A percentile compares a stretch with the other conserved stretches of the same genome.
Conservation (phyloP, 495 filamentous ascomycete species). For the Hypoxylon perforatum region DNA sequence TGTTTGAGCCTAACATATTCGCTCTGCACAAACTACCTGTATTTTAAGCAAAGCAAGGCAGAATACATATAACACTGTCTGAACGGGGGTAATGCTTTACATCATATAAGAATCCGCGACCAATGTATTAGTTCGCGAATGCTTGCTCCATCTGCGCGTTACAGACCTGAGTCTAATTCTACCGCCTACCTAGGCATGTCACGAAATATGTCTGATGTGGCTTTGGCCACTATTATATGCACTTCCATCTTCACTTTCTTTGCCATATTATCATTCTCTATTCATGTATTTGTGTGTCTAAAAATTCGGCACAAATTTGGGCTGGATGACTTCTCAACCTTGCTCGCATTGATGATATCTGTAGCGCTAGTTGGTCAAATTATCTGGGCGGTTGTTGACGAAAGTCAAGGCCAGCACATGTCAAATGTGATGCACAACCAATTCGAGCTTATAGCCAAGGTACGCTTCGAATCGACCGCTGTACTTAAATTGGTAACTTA, state of each 20-base stretch:
- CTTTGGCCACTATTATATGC: conserved; percentile 35
- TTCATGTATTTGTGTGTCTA: neutral
- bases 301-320: neutral
- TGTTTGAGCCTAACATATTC: no score
- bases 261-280: conserved; percentile 7
- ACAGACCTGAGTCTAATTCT: neutral
- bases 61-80: no score
- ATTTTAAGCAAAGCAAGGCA: no score
- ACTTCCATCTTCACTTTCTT: conserved; percentile 24
- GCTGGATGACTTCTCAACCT: conserved; percentile 7
- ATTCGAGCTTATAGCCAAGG: conserved; percentile 18
- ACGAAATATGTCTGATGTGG: conserved; percentile 14
- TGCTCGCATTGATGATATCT: conserved; percentile 6
- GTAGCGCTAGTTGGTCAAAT: conserved; percentile 22
- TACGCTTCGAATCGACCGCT: neutral
- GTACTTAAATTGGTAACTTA: no score
- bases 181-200: conserved; percentile 7
- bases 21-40: no score
- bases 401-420: conserved; percentile 25
- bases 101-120: no score
- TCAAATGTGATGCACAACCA: conserved; percentile 8
- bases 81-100: no score
- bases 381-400: conserved; percentile 23
- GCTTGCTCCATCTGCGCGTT: no score
- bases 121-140: no score